phyloP scores from a whole-genome alignment of 495 filamentous ascomycete species.

The Chaetomium cochliodes region DNA sequence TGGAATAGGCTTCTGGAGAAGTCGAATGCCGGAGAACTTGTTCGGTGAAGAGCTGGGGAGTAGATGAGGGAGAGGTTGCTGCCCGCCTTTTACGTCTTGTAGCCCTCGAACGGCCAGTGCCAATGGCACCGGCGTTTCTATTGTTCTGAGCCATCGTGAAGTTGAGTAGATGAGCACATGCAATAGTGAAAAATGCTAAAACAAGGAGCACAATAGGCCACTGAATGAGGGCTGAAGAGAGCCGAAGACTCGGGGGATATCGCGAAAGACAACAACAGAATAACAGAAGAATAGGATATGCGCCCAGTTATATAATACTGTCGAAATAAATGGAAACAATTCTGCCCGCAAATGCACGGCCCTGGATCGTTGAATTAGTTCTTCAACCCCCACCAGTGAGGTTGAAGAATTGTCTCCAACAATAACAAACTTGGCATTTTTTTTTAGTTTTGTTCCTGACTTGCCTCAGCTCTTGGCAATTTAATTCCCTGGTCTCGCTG shows the following conservation, averaged over 20 bases:
- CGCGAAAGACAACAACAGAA: not conserved
- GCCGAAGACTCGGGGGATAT: not conserved
- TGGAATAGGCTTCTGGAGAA: not conserved
- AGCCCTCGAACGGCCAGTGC: not conserved
- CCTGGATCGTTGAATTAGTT: not conserved
- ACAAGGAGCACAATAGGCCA: not conserved
- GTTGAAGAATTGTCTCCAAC: not conserved
- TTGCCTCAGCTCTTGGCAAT: not conserved
- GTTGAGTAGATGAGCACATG: not conserved
- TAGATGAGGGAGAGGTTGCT: not conserved
- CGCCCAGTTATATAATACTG: not conserved
- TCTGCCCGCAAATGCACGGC: not conserved
- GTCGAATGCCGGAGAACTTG: slow-evolving; percentile 2
- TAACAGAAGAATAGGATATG: not conserved
- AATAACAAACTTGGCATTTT: slow-evolving; percentile 3
- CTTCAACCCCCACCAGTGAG: slow-evolving; percentile 9
- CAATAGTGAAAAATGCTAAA: not conserved
- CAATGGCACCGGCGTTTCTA: not conserved
- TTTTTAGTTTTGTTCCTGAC: not conserved
- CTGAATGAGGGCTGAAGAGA: not conserved
- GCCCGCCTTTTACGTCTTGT: not conserved
- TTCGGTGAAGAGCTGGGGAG: slow-evolving; percentile 9
- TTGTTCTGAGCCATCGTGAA: slow-evolving; percentile 10
- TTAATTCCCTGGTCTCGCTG: not conserved
- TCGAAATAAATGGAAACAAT: not conserved